Evolutionary conservation across 805 yeast genomes (phyloP), one percentile per base, ranked within the genome.

Genomic region (Torulaspora quercuum): DNA sequence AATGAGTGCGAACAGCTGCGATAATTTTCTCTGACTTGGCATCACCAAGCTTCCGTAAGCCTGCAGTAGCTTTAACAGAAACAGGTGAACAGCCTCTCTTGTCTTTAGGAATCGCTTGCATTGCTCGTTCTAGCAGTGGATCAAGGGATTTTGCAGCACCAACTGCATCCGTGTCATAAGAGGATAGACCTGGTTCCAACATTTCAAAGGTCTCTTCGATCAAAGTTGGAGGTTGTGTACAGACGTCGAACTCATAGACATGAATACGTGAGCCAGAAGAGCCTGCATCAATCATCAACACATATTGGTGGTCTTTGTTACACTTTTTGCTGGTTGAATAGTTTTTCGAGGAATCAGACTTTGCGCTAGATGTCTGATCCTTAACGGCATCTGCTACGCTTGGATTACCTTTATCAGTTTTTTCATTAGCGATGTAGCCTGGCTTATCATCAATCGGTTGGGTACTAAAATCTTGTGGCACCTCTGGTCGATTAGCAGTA

Each of bases 11-110:
- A 14, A 94, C 97, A 44, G 86, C 85, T 5, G 66, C 69, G 52
- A 92, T 70, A 39, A 92, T 92, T 29, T 74, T 76, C 16, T 63
- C 63, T 4, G 95, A 73, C 59, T 82, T 82, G 33, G 72, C 81
- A 34, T 75, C 76, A 39, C 98, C 97, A 35, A 89, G 69, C 46
- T 82, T 59, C 64, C 98, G 78, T 56, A 92, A 73, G 25, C 98
- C 98, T 18, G 99, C 98, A 32, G 98, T 92, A 36, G 98, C 99
- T 68, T 89, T 90, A 29, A 92, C 95, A 1, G 97, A 94, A 30
- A 92, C 75, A 5, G 97, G 98, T 2, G 97, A 80, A 66, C 97
- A 92, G 0, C 69, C 63, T 53, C 78, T 87, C 54, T 73, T 68
- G 27, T 72, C 72, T 44, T 72, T 70, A 21, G 99, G 99, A 35